These are phyloP conservation scores for Micractinium conductrix DNA, from an alignment of 139 green algal species.

Conservation along the genomic window DNA sequence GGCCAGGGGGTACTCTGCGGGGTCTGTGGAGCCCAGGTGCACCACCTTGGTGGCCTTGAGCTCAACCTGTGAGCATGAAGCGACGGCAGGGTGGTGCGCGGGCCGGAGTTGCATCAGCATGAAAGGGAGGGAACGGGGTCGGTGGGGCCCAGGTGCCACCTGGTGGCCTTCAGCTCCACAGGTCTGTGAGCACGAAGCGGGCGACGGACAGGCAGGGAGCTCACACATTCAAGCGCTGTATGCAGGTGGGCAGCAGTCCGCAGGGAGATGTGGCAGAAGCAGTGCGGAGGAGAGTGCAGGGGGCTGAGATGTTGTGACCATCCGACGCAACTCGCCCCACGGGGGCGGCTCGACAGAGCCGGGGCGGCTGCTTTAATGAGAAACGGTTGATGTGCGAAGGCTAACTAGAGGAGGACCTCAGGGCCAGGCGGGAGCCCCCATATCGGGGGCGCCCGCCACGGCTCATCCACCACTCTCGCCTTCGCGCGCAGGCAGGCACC, in stretches of 20 bases:
- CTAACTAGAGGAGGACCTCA: slow-evolving; percentile 54
- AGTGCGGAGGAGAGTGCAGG: neutral
- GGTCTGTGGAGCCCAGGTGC: slow-evolving; percentile 86
- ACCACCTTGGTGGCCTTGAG: slow-evolving; percentile 85
- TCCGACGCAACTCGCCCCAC: slow-evolving; percentile 43
- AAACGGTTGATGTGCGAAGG: slow-evolving; percentile 41
- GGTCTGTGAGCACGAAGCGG: too few relatives aligned
- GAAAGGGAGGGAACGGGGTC: too few relatives aligned
- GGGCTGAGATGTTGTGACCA: slow-evolving; percentile 30
- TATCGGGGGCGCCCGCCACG: neutral
- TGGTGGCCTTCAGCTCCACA: too few relatives aligned
- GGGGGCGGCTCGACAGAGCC: neutral
- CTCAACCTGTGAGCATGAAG: slow-evolving; percentile 64
- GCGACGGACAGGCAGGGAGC: neutral
- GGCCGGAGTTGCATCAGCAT: too few relatives aligned
- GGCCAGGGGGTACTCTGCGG: slow-evolving; percentile 91
- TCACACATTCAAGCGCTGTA: too few relatives aligned
- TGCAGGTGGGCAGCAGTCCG: too few relatives aligned
- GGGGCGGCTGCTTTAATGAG: slow-evolving; percentile 39
- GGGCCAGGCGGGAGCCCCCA: neutral
- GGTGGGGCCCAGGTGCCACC: too few relatives aligned
- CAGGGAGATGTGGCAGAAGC: too few relatives aligned
- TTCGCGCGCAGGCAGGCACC: slow-evolving; percentile 4
- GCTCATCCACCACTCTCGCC: slow-evolving; percentile 50
- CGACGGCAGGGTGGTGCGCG: too few relatives aligned